Percentiles rank a stretch among this genome's conserved stretches.
These are phyloP conservation scores for Ceratobasidium sp. DNA, from an alignment of 1,284 basidiomycete genomes.

Conservation along the genomic window DNA sequence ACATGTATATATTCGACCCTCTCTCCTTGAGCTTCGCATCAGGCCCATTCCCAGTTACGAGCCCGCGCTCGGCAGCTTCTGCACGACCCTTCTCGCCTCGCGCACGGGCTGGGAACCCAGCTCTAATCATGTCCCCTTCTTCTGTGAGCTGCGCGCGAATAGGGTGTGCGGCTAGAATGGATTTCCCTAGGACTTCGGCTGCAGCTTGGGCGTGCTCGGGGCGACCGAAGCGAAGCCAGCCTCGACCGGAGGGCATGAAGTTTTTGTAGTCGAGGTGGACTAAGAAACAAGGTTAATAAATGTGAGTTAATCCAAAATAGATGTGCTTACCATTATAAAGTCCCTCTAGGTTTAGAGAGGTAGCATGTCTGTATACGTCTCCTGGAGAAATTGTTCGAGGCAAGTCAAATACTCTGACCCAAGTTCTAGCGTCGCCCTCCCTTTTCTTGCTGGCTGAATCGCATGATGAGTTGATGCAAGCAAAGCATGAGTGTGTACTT, in stretches of 20 bases:
- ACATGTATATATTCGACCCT: slow-evolving; percentile 66
- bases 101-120: slow-evolving; percentile 49
- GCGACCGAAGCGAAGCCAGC: slow-evolving; percentile 63
- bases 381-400: slow-evolving; percentile 54
- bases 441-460: slow-evolving; percentile 6
- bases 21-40: slow-evolving; percentile 61
- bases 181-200: slow-evolving; percentile 57
- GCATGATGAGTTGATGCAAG: not conserved
- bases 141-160: slow-evolving; percentile 49
- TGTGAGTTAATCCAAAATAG: slow-evolving; percentile 42
- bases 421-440: no score
- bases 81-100: slow-evolving; percentile 60
- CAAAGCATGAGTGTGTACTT: not conserved
- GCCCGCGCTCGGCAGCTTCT: slow-evolving; percentile 57
- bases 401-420: slow-evolving; percentile 33
- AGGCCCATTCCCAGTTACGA: slow-evolving; percentile 63
- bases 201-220: slow-evolving; percentile 60
- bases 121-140: slow-evolving; percentile 51
- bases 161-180: slow-evolving; percentile 56
- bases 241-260: slow-evolving; percentile 67
- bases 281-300: slow-evolving; percentile 50
- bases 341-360: not conserved
- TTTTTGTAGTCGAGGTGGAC: slow-evolving; percentile 69
- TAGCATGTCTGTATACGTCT: slow-evolving; percentile 56
- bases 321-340: slow-evolving; percentile 1